These are phyloP conservation scores for Beauveria sp. DNA, from an alignment of 2,329 filamentous ascomycete genomes.

Conservation along the genomic window DNA sequence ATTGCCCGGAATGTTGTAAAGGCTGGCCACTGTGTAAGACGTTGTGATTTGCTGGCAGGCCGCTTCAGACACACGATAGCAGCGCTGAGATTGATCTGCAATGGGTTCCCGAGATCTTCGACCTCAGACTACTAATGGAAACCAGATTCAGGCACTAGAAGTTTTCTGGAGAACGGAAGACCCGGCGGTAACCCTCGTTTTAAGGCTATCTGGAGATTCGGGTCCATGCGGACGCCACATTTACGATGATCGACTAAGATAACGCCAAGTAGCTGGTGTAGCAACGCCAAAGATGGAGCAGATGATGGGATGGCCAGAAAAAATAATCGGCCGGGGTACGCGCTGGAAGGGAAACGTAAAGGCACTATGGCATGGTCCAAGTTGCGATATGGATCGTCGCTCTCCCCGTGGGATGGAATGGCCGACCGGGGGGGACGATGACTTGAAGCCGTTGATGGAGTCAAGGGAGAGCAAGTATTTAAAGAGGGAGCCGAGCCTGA, in stretches of 20 bases:
- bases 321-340: conserved; percentile 1
- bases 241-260: background rate
- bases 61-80: too few relatives aligned
- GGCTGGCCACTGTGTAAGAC: too few relatives aligned
- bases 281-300: background rate
- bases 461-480: background rate
- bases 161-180: background rate
- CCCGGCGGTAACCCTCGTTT: conserved; percentile 4
- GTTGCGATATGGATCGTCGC: background rate
- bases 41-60: too few relatives aligned
- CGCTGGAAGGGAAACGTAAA: background rate
- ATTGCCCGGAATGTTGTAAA: too few relatives aligned
- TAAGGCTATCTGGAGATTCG: background rate
- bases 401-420: background rate
- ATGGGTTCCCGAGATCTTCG: too few relatives aligned
- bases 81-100: too few relatives aligned
- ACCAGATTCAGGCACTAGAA: too few relatives aligned
- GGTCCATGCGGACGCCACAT: conserved; percentile 1
- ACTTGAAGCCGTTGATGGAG: background rate
- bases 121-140: too few relatives aligned
- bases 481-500: background rate
- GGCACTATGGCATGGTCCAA: background rate
- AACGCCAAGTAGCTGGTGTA: background rate
- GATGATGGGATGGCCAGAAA: background rate
- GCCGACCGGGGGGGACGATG: background rate